These are phyloP conservation scores for Mrakia gelida DNA, from an alignment of 768 basidiomycete genomes.

Conservation along the genomic window DNA sequence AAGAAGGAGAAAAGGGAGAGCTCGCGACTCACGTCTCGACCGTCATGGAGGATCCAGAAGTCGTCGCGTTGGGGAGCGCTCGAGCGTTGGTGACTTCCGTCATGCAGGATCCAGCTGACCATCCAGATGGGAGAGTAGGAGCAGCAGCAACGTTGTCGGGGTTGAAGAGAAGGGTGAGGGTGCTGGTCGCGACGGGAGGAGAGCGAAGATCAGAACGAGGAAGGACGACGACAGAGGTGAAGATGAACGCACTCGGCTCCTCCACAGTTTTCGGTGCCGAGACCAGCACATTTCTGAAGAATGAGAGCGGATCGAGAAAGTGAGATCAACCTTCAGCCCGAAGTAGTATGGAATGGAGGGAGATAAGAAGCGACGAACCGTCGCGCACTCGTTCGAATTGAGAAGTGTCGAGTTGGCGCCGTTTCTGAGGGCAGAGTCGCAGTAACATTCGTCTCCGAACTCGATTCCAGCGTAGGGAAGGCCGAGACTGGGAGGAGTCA, in stretches of 20 bases:
- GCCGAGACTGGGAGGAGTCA: background rate
- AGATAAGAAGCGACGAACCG: background rate
- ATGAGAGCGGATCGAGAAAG: background rate
- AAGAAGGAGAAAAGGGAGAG: background rate
- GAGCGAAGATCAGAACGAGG: background rate
- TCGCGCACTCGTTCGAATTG: background rate
- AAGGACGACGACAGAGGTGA: background rate
- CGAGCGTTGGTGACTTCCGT: background rate
- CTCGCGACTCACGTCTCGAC: conserved; percentile 11
- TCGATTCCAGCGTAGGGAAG: background rate
- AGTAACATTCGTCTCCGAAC: background rate
- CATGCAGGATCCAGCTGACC: background rate
- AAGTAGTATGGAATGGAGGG: no score
- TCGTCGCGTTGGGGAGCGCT: background rate
- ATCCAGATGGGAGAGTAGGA: background rate
- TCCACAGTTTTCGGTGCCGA: background rate
- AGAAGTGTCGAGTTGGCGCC: background rate
- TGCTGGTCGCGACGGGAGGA: background rate
- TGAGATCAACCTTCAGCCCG: background rate
- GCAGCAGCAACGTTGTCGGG: background rate
- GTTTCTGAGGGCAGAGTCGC: background rate
- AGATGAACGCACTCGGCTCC: background rate
- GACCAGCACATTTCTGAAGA: background rate
- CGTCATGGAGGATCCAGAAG: conserved; percentile 1
- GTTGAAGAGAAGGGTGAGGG: background rate